A percentile compares a stretch with the other conserved stretches of the same genome.
These are phyloP conservation scores for Dicorynia guianensis DNA, from an alignment of 306 rosid genomes.

Conservation along the genomic window DNA sequence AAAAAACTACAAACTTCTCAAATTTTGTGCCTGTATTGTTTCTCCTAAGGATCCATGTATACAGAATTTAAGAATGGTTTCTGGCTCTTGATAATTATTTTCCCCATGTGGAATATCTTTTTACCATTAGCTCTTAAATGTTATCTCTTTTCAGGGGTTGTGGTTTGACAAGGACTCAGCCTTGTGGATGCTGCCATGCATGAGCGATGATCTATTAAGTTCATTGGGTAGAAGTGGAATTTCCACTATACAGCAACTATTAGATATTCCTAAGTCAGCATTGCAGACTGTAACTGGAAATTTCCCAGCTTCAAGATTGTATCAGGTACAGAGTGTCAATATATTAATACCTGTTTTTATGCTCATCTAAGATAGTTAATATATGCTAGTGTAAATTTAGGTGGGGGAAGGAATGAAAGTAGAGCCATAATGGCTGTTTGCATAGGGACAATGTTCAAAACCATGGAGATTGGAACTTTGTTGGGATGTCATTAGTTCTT, in stretches of 20 bases:
- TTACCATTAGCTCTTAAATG: slow-evolving; percentile 21
- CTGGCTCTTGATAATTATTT: neutral
- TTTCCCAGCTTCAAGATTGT: slow-evolving; percentile 75
- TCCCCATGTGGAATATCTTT: slow-evolving; percentile 2
- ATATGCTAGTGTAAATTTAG: neutral
- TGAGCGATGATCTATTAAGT: slow-evolving; percentile 68
- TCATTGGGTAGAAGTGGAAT: slow-evolving; percentile 64
- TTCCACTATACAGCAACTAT: slow-evolving; percentile 65
- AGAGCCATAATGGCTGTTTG: too few species aligned
- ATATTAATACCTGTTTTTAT: slow-evolving; percentile 27
- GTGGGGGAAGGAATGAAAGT: neutral
- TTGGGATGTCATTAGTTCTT: too few species aligned
- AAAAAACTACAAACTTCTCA: neutral
- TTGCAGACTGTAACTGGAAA: slow-evolving; percentile 70
- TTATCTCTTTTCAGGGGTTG: slow-evolving; percentile 68
- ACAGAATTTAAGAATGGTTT: slow-evolving; percentile 8
- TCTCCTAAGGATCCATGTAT: neutral
- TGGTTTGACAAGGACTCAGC: slow-evolving; percentile 86
- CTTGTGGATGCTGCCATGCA: slow-evolving; percentile 95
- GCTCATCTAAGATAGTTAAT: slow-evolving; percentile 5
- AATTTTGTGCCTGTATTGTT: slow-evolving; percentile 5
- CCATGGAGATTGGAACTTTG: too few species aligned
- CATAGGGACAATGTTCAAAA: too few species aligned
- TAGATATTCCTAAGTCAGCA: slow-evolving; percentile 69
- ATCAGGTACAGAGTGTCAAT: slow-evolving; percentile 62